Conservation (phyloP, 1,139 yeast species). For the Taphrina communis region DNA sequence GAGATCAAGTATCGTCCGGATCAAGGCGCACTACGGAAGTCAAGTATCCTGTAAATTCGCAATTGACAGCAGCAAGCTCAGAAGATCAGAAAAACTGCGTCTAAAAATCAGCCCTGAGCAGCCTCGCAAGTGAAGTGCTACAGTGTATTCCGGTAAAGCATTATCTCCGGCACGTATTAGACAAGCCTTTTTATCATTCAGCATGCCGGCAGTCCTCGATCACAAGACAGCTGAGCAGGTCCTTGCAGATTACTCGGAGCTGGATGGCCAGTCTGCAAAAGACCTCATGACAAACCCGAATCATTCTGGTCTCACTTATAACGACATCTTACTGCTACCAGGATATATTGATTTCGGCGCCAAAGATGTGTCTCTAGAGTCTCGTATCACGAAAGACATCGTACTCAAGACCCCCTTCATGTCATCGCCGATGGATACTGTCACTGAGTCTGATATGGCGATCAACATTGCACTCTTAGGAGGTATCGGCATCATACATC, state of each 20-base stretch:
- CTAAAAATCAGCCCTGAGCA: too few relatives aligned
- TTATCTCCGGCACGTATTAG: not conserved
- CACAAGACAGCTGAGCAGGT: conserved; percentile 62
- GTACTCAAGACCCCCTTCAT: conserved; percentile 91
- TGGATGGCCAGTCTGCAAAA: conserved; percentile 85
- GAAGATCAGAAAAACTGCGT: too few relatives aligned
- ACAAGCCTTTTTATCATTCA: not conserved
- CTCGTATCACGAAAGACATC: conserved; percentile 88
- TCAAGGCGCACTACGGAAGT: too few relatives aligned
- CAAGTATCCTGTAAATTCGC: too few relatives aligned
- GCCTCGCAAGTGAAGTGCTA: too few relatives aligned
- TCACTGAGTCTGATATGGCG: conserved; percentile 97
- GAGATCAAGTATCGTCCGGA: too few relatives aligned
- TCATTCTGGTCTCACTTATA: conserved; percentile 97
- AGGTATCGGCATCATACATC: conserved; percentile 98
- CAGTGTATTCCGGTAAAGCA: too few relatives aligned
- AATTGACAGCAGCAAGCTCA: too few relatives aligned
- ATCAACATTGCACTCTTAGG: conserved; percentile 98
- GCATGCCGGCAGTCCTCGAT: conserved; percentile 41
- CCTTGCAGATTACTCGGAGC: conserved; percentile 67
- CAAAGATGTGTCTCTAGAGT: conserved; percentile 73
- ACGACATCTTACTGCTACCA: conserved; percentile 92
- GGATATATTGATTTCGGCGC: conserved; percentile 78
- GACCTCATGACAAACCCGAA: conserved; percentile 85
- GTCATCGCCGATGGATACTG: conserved; percentile 99